Conservation (phyloP, 805 yeast species). For the Komagataella kurtzmanii region DNA sequence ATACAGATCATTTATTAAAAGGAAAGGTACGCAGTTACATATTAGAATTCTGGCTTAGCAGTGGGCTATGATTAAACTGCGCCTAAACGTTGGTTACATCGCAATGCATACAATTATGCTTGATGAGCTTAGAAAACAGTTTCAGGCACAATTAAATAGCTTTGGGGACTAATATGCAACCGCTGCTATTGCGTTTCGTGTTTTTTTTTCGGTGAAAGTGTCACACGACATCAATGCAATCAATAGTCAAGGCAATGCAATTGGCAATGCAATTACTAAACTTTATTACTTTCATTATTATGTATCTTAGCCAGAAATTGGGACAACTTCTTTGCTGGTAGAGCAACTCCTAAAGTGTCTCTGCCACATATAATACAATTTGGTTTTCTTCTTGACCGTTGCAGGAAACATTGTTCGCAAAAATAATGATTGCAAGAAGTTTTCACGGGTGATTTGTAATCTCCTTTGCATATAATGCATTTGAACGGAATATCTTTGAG, state of each 20-base stretch:
- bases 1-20: neutral
- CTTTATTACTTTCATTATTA: no score
- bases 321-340: slow-evolving; percentile 31
- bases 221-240: neutral
- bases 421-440: slow-evolving; percentile 53
- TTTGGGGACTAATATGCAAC: neutral
- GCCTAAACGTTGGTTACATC: neutral
- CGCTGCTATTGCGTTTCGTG: neutral
- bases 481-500: slow-evolving; percentile 34
- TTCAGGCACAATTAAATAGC: neutral
- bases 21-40: neutral
- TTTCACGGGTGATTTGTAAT: slow-evolving; percentile 40
- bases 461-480: slow-evolving; percentile 46
- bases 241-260: neutral
- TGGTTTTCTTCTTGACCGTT: slow-evolving; percentile 25
- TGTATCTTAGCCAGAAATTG: neutral
- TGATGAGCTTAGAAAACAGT: no score
- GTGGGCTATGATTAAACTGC: neutral
- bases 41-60: neutral
- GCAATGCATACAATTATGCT: neutral
- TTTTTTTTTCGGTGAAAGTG: neutral
- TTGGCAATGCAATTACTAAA: neutral
- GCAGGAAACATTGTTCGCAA: slow-evolving; percentile 48
- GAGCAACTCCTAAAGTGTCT: slow-evolving; percentile 47
- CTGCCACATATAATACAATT: slow-evolving; percentile 44